Conservation (phyloP, 225 moss, liverwort and hornwort genomes). For the Marchantia paleacea region DNA sequence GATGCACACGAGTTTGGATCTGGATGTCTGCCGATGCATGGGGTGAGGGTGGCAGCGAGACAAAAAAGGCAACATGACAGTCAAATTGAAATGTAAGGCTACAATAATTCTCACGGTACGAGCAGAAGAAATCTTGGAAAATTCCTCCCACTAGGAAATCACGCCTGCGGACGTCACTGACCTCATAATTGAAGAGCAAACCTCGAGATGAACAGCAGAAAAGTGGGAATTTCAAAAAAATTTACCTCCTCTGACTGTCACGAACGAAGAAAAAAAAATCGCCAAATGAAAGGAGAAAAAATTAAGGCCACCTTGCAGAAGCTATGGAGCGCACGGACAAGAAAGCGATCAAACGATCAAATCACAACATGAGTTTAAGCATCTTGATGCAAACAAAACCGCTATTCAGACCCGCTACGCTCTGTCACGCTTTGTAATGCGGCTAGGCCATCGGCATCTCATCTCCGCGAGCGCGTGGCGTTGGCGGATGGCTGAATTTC, state of each 20-base stretch:
- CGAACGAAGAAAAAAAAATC: neutral
- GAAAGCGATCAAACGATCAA: neutral
- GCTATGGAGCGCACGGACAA: no score
- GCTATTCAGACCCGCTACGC: no score
- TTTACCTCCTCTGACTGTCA: neutral
- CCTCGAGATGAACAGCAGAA: conserved; percentile 1
- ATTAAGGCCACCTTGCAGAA: no score
- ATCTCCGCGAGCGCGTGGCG: no score
- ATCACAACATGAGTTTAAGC: neutral
- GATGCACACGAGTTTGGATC: neutral
- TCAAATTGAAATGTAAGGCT: neutral
- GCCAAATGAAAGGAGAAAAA: no score
- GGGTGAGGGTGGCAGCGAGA: neutral
- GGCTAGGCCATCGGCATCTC: neutral
- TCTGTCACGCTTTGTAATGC: no score
- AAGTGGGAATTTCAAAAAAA: neutral
- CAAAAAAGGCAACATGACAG: neutral
- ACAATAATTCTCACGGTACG: neutral
- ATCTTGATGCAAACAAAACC: no score
- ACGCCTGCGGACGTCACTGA: neutral
- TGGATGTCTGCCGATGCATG: neutral
- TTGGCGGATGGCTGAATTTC: neutral
- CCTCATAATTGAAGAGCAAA: neutral
- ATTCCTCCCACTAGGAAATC: neutral
- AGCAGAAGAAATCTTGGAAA: neutral